phyloP scores from a whole-genome alignment of 441 rosid species.

The Brassica hybrid region DNA sequence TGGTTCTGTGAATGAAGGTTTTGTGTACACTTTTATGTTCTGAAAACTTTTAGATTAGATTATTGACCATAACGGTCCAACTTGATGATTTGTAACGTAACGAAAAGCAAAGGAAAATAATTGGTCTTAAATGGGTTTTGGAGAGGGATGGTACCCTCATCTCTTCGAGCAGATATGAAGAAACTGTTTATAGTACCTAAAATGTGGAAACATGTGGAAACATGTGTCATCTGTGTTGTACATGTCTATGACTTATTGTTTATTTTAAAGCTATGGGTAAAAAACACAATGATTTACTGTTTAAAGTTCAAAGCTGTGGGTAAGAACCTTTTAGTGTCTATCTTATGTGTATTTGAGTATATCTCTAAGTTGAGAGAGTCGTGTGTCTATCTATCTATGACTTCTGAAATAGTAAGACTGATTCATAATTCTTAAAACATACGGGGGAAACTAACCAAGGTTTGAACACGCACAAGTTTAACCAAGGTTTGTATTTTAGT shows the following conservation, averaged over 20 bases:
- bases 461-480: not conserved
- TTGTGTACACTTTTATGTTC: slow-evolving; percentile 2
- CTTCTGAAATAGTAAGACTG: not conserved
- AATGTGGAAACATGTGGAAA: slow-evolving; percentile 39
- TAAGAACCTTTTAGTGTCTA: slow-evolving; percentile 3
- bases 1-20: slow-evolving; percentile 22
- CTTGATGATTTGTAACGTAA: slow-evolving; percentile 7
- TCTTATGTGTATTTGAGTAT: slow-evolving; percentile 16
- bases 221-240: slow-evolving; percentile 13
- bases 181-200: slow-evolving; percentile 32
- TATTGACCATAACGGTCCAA: not conserved
- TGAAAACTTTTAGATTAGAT: not conserved
- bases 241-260: not conserved
- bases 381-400: slow-evolving; percentile 25
- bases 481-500: not conserved
- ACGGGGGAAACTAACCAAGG: not conserved
- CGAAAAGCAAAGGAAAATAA: slow-evolving; percentile 21
- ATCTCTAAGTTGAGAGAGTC: slow-evolving; percentile 27
- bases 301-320: not conserved
- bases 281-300: too few relatives aligned
- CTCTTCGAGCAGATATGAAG: slow-evolving; percentile 19
- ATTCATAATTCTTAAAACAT: not conserved
- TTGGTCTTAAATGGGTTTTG: slow-evolving; percentile 25
- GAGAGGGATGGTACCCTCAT: slow-evolving; percentile 6
- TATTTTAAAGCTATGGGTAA: too few relatives aligned